Evolutionary conservation across 345 rosid genomes (phyloP).

Genomic region (Brassica carinata): DNA sequence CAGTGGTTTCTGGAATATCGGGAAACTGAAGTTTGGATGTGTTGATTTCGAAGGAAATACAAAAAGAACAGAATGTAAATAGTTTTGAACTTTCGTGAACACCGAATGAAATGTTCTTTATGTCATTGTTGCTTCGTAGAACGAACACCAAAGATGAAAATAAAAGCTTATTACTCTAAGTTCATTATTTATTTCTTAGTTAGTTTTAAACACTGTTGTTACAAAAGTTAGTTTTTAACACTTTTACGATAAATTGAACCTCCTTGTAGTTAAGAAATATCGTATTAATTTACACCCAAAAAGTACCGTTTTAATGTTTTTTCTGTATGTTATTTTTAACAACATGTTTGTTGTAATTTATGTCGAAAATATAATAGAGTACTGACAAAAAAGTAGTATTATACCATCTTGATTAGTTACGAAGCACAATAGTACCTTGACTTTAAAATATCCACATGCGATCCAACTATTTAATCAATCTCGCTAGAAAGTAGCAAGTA

Average conservation of each 20-base stretch:
- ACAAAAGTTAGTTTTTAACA: neutral
- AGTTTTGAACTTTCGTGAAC: neutral
- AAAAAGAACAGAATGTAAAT: neutral
- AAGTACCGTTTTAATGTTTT: no score
- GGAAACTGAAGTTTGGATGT: neutral
- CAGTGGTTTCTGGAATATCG: neutral
- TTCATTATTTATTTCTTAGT: neutral
- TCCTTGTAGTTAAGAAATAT: no score
- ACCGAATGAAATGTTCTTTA: neutral
- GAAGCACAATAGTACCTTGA: neutral
- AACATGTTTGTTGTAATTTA: no score
- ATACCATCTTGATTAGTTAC: constrained; percentile 6
- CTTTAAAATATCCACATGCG: constrained; percentile 10
- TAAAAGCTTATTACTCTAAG: neutral
- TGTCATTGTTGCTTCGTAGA: neutral
- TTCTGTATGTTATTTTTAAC: no score
- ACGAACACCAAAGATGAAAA: neutral
- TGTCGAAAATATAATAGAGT: neutral
- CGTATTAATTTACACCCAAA: no score
- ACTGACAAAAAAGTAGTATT: neutral
- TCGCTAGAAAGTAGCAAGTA: neutral
- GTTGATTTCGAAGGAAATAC: neutral
- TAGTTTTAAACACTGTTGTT: neutral
- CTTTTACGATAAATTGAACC: neutral
- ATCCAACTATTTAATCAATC: constrained; percentile 10